Evolutionary conservation across 306 rosid species (phyloP).

Genomic region (Castanea crenata): DNA sequence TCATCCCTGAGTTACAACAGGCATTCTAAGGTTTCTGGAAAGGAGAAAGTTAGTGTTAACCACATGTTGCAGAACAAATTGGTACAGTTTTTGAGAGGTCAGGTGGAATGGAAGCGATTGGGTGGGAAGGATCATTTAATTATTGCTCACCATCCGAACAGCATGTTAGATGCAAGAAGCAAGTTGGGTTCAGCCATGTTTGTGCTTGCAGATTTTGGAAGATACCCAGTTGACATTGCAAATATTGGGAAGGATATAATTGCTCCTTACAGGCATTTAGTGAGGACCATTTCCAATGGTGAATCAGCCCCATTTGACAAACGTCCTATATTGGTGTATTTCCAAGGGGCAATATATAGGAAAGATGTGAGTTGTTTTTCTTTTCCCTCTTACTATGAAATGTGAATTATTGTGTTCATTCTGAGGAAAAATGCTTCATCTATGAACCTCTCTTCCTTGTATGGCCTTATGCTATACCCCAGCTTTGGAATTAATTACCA

Average conservation of each 20-base stretch:
- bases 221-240: slow-evolving; percentile 79
- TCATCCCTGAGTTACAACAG: slow-evolving; percentile 87
- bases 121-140: slow-evolving; percentile 79
- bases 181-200: slow-evolving; percentile 82
- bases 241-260: slow-evolving; percentile 80
- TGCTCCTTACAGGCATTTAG: slow-evolving; percentile 86
- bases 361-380: slow-evolving; percentile 75
- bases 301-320: slow-evolving; percentile 62
- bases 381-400: slow-evolving; percentile 11
- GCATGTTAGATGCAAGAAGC: slow-evolving; percentile 74
- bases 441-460: neutral
- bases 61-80: slow-evolving; percentile 66
- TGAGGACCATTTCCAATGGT: slow-evolving; percentile 46
- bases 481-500: neutral
- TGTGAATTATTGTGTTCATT: neutral
- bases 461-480: neutral
- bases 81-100: slow-evolving; percentile 55
- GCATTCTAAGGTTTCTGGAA: slow-evolving; percentile 63
- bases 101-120: slow-evolving; percentile 64
- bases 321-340: slow-evolving; percentile 72
- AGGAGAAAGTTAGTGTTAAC: slow-evolving; percentile 61
- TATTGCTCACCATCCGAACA: slow-evolving; percentile 95
- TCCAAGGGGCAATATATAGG: slow-evolving; percentile 91
- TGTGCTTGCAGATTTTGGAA: slow-evolving; percentile 95
- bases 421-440: neutral